Evolutionary conservation across 116 monocot genomes (phyloP), one percentile per base, ranked within the genome.

Genomic region (Zostera marina): DNA sequence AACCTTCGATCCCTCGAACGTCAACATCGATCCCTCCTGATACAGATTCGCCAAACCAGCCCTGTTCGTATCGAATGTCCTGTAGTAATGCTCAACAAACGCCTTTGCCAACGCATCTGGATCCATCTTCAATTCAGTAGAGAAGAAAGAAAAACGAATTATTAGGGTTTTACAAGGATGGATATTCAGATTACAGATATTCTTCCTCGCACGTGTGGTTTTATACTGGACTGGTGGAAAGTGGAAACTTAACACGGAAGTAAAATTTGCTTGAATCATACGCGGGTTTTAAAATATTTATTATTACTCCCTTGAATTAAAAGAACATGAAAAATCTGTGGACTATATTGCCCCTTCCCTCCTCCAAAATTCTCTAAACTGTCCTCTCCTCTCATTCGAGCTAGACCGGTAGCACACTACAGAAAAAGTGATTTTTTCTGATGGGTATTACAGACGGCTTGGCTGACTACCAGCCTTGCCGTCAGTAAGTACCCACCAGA

Each of bases 11-110:
- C 82, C 82, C 71, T 82, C 82, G 72, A 82, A 82, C 17, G 77
- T 72, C 24, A 82, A 72, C 82, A 82, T 82, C 47, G 82, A 82
- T 10, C 15, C 41, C 9, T 82, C 77, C 55, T 77, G 82, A 68
- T 82, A 82, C 11, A 82, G 74, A 12, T 49, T 53, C 16, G 39
- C 75, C 7, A 83, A 79, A 14, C 26, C 70, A 42, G 72, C 67
- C 13, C 83, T 53, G 64, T 76, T 79, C 13, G 67, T 47, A 62
- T 83, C 83, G 68, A 79, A 83, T n/a, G 79, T 83, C 26, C 43
- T 43, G 79, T 83, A 83, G 76, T 83, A 83, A 65, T 79, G 83
- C 58, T 75, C 73, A 44, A 83, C 75, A 58, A 83, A 83, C 10
- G 72, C 75, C 64, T 73, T 72, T 42, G 83, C 78, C 57, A 78